These are phyloP conservation scores for Linnemannia schmuckeri DNA, from an alignment of 192 early-diverging fungal genomes.

Conservation along the genomic window DNA sequence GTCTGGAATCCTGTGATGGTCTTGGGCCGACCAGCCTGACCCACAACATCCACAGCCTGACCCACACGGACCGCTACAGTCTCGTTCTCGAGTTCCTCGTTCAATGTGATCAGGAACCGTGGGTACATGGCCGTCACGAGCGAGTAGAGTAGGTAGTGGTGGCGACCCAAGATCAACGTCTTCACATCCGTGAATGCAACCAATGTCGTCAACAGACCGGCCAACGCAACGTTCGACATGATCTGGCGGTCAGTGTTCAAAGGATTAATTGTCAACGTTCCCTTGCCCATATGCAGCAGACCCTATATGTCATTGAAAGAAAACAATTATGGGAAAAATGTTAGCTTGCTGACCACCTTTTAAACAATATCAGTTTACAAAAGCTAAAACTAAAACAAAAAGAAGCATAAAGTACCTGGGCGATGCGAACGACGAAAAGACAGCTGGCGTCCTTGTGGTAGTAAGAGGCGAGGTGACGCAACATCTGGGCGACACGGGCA, in stretches of 20 bases:
- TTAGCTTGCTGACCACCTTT: not conserved
- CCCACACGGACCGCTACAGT: slow-evolving; percentile 95
- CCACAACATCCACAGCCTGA: slow-evolving; percentile 99
- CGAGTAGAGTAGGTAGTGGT: slow-evolving; percentile 95
- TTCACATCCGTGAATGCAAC: slow-evolving; percentile 94
- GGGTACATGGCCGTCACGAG: slow-evolving; percentile 97
- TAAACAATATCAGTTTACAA: not conserved
- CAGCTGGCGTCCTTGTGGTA: slow-evolving; percentile 95
- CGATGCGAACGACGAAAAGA: slow-evolving; percentile 88
- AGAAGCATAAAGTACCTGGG: slow-evolving; percentile 65
- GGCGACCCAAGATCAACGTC: slow-evolving; percentile 88
- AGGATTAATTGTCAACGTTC: slow-evolving; percentile 96
- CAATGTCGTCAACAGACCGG: slow-evolving; percentile 89
- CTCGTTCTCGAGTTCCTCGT: slow-evolving; percentile 88
- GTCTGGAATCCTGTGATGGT: slow-evolving; percentile 99
- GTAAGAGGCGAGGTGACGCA: slow-evolving; percentile 95
- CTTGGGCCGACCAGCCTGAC: slow-evolving; percentile 98
- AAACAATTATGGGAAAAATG: not conserved
- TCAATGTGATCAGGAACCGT: slow-evolving; percentile 97
- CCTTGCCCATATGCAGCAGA: slow-evolving; percentile 97
- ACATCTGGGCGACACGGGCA: slow-evolving; percentile 96
- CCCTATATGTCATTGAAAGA: slow-evolving; percentile 60
- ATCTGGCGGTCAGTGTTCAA: slow-evolving; percentile 93
- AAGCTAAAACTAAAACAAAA: not conserved
- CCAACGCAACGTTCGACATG: slow-evolving; percentile 90